Conservation (phyloP, 2,329 filamentous ascomycete species). For the Myriosclerotinia curreyana region DNA sequence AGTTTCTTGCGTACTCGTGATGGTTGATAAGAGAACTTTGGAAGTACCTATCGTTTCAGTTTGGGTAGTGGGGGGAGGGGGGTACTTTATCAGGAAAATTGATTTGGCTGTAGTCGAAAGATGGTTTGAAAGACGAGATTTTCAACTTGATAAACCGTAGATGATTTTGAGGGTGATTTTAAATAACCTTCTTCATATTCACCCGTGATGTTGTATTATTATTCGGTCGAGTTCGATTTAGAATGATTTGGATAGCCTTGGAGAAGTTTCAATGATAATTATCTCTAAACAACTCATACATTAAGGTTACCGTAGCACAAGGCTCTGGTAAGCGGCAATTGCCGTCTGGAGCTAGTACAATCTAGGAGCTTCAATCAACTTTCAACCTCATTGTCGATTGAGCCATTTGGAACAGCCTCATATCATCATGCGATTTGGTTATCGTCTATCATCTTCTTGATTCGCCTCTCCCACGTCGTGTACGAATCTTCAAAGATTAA, state of each 20-base stretch:
- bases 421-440: neutral
- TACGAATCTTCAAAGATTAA: neutral
- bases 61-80: constrained; percentile 15
- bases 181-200: no score
- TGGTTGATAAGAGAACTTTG: constrained; percentile 19
- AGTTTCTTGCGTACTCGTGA: constrained; percentile 12
- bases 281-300: no score
- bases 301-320: neutral
- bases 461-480: neutral
- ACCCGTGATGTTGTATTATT: neutral
- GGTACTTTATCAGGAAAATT: neutral
- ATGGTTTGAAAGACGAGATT: neutral
- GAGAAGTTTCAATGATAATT: no score
- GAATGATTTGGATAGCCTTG: no score
- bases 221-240: neutral
- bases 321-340: constrained; percentile 15
- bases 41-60: constrained; percentile 12
- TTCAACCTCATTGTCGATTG: neutral
- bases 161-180: no score
- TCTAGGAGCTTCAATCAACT: neutral
- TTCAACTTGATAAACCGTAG: no score
- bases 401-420: neutral
- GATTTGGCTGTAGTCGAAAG: neutral
- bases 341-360: constrained; percentile 14
- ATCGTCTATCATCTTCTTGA: neutral